Evolutionary conservation across 2,329 filamentous ascomycete species (phyloP).

Genomic region (Pezicula rhizophila): DNA sequence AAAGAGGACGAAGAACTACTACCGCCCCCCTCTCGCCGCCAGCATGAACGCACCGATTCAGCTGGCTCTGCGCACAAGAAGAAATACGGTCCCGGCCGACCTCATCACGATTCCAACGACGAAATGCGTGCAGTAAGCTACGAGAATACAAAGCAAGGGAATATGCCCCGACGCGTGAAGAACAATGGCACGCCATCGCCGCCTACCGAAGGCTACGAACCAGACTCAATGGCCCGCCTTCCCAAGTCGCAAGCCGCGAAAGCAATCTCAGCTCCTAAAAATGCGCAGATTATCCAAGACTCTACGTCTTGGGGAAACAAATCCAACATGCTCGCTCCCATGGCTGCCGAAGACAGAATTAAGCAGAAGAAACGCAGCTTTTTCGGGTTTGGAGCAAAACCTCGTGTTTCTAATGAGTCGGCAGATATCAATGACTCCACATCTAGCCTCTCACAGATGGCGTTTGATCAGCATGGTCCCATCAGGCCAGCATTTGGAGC

Average conservation of each 20-base stretch:
- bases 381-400: conserved; percentile 62
- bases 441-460: conserved; percentile 34
- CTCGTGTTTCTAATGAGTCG: conserved; percentile 51
- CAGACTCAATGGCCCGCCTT: conserved; percentile 20
- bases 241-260: conserved; percentile 33
- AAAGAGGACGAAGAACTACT: conserved; percentile 43
- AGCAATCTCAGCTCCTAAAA: conserved; percentile 78
- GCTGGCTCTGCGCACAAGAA: conserved; percentile 35
- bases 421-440: conserved; percentile 46
- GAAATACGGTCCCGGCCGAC: conserved; percentile 24
- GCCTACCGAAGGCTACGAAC: conserved; percentile 21
- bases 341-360: conserved; percentile 63
- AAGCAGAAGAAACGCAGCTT: conserved; percentile 74
- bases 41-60: conserved; percentile 33
- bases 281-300: conserved; percentile 79
- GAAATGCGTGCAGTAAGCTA: conserved; percentile 31
- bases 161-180: conserved; percentile 26
- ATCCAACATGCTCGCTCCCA: conserved; percentile 41
- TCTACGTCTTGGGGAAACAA: conserved; percentile 82
- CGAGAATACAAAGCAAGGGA: conserved; percentile 29
- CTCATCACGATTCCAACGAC: conserved; percentile 30
- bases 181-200: conserved; percentile 25
- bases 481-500: conserved; percentile 77
- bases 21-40: conserved; percentile 23
- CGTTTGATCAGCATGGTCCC: conserved; percentile 43